These are phyloP conservation scores for Aspergillus ochraceoroseus DNA, from an alignment of 2,329 filamentous ascomycete genomes.

Conservation along the genomic window DNA sequence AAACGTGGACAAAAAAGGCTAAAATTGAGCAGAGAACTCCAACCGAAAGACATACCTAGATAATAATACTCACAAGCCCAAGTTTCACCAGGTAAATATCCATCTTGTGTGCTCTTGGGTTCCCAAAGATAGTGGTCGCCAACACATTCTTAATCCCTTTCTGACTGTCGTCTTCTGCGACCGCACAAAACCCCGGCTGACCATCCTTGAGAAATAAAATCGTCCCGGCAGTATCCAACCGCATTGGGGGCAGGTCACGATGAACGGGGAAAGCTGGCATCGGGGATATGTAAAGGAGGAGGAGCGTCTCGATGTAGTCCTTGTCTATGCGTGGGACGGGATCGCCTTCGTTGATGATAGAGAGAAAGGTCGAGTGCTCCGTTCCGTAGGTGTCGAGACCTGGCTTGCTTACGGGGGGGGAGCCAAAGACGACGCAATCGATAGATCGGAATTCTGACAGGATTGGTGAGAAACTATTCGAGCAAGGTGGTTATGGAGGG, in stretches of 20 bases:
- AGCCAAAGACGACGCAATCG: constrained; percentile 82
- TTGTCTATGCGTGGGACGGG: constrained; percentile 73
- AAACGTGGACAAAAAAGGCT: too few relatives aligned
- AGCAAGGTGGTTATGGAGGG: too few relatives aligned
- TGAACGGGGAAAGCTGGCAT: constrained; percentile 39
- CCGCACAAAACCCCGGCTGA: constrained; percentile 56
- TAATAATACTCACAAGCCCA: not conserved
- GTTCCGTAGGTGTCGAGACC: constrained; percentile 58
- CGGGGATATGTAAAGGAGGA: constrained; percentile 65
- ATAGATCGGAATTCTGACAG: constrained; percentile 42
- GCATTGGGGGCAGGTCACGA: constrained; percentile 4
- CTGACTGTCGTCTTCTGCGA: constrained; percentile 63
- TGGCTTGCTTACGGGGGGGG: constrained; percentile 68
- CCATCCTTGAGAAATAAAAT: constrained; percentile 48
- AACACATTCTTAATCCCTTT: constrained; percentile 54
- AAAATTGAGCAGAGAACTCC: too few relatives aligned
- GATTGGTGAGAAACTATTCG: too few relatives aligned
- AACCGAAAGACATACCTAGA: too few relatives aligned
- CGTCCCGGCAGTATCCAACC: constrained; percentile 15
- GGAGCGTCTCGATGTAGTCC: constrained; percentile 65
- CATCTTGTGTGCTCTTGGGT: constrained; percentile 77
- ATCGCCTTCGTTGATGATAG: constrained; percentile 82
- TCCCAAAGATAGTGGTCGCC: constrained; percentile 69
- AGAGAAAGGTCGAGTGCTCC: constrained; percentile 66
- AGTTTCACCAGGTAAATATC: constrained; percentile 54